phyloP scores from a whole-genome alignment of 2,329 filamentous ascomycete species.

The Periconia sp. region DNA sequence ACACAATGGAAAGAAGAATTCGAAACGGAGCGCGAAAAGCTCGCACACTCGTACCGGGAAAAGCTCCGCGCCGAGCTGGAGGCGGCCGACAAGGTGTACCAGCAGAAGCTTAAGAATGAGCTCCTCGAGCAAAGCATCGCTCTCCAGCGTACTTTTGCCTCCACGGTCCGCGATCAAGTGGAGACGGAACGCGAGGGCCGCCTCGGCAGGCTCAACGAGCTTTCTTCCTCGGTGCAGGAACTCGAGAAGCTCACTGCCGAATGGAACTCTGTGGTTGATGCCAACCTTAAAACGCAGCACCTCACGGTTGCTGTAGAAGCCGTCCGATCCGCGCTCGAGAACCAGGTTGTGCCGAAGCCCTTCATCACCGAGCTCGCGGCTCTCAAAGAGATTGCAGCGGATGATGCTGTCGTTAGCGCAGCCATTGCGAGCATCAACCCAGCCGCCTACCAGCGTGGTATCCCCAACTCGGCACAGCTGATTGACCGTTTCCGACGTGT shows the following conservation, averaged over 20 bases:
- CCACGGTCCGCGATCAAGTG: slow-evolving; percentile 76
- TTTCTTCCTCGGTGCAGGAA: slow-evolving; percentile 75
- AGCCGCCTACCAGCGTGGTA: slow-evolving; percentile 85
- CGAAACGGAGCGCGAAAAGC: slow-evolving; percentile 78
- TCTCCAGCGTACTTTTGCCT: slow-evolving; percentile 81
- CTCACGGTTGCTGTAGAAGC: slow-evolving; percentile 94
- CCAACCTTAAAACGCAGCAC: slow-evolving; percentile 91
- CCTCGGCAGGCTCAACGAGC: slow-evolving; percentile 79
- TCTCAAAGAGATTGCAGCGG: slow-evolving; percentile 84
- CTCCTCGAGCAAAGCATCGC: slow-evolving; percentile 88
- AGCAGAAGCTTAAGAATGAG: slow-evolving; percentile 80
- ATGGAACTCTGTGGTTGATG: slow-evolving; percentile 89
- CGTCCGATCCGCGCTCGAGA: slow-evolving; percentile 80
- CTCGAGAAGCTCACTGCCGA: slow-evolving; percentile 84
- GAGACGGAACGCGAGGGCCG: slow-evolving; percentile 87
- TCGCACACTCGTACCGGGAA: slow-evolving; percentile 76
- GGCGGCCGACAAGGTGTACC: slow-evolving; percentile 75
- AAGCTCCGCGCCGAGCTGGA: slow-evolving; percentile 79
- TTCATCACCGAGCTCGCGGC: slow-evolving; percentile 93
- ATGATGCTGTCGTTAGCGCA: slow-evolving; percentile 84
- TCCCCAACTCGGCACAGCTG: slow-evolving; percentile 80
- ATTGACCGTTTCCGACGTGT: slow-evolving; percentile 96
- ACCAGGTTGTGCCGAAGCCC: slow-evolving; percentile 72
- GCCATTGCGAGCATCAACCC: slow-evolving; percentile 98
- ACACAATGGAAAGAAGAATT: slow-evolving; percentile 84